Percentiles rank a stretch among this genome's conserved stretches.
These are phyloP conservation scores for sweet orange (Citrus sinensis) DNA, from an alignment of 345 rosid genomes.

Conservation along the genomic window DNA sequence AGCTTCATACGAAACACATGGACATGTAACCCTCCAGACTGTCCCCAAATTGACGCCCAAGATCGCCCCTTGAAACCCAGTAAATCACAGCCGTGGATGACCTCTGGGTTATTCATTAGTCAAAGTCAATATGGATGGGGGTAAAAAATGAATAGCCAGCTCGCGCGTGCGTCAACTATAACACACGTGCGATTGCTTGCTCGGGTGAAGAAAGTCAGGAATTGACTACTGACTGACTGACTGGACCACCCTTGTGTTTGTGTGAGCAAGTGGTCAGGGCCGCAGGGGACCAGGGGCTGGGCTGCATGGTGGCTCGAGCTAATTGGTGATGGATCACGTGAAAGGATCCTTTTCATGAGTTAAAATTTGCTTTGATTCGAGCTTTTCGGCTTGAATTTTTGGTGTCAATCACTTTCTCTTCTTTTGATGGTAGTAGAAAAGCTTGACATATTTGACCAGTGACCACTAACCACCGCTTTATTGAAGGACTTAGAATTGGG, in stretches of 20 bases:
- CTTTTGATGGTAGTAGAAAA: slow-evolving; percentile 27
- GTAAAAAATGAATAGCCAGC: not conserved
- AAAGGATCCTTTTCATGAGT: slow-evolving; percentile 17
- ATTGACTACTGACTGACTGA: not conserved
- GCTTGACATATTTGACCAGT: slow-evolving; percentile 8
- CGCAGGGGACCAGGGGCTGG: no score
- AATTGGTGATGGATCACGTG: slow-evolving; percentile 34
- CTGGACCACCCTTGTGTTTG: not conserved
- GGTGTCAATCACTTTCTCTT: slow-evolving; percentile 30
- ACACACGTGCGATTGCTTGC: slow-evolving; percentile 32
- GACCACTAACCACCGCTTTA: not conserved
- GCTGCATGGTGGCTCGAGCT: slow-evolving; percentile 22
- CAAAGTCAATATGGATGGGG: slow-evolving; percentile 8
- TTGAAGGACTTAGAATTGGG: not conserved
- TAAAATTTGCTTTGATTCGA: not conserved
- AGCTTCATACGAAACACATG: slow-evolving; percentile 17
- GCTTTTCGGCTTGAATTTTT: not conserved
- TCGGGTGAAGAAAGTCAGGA: slow-evolving; percentile 1
- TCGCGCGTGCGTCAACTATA: slow-evolving; percentile 12
- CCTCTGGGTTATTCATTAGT: not conserved
- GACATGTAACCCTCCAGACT: slow-evolving; percentile 20
- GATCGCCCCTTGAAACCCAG: not conserved
- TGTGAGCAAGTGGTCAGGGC: no score
- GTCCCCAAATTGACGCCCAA: slow-evolving; percentile 21
- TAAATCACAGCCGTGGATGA: slow-evolving; percentile 13